Evolutionary conservation across 2,329 filamentous ascomycete genomes (phyloP), one percentile per base, ranked within the genome.

Genomic region (Hymenoscyphus albidus): DNA sequence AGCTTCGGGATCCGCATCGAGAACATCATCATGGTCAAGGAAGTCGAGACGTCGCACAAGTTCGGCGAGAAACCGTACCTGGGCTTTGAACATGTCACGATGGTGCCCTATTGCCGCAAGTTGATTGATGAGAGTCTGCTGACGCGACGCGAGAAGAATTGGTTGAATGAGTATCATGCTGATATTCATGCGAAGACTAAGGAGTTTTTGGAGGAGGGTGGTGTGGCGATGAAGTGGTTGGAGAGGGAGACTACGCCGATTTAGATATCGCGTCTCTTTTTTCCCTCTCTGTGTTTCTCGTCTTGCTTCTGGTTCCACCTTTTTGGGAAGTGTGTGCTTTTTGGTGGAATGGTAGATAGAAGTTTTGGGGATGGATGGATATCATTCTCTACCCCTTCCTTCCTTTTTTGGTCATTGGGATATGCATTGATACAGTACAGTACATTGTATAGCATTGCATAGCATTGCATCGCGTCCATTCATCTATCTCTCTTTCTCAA

Each of bases 51-150:
- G 4, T 88, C 88, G 67, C 85, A 96, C 77, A 87, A 88, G 42
- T 98, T 98, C 74, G 94, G 93, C 22, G 94, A 97, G 72, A 97
- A 96, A 80, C 90, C 93, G 1, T 99, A 91, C 79, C 81, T 98
- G 42, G 93, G 93, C 3, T 99, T 99, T 71, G 94, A 99, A 80
- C 92, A 96, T 77, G 93, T 98, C 69, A 99, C 95, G 0, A 92
- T 99, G 92, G 92, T 94, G 18, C 95, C 95, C 0, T 93, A 97
- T 78, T 97, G 94, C 79, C 86, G 88, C 67, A 97, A 92, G 67
- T 80, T 99, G 69, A 93, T 97, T 68, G 91, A 98, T 72, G 80
- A 84, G 62, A 81, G 76, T 61, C 80, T 97, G 40, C 79, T 99
- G 70, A 93, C 88, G 0, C 80, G 82, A 4, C 82, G 80, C 13